Percentiles rank a stretch among this genome's conserved stretches.
Conservation (phyloP, 805 yeast species). For the Nakazawaea anatomiae region DNA sequence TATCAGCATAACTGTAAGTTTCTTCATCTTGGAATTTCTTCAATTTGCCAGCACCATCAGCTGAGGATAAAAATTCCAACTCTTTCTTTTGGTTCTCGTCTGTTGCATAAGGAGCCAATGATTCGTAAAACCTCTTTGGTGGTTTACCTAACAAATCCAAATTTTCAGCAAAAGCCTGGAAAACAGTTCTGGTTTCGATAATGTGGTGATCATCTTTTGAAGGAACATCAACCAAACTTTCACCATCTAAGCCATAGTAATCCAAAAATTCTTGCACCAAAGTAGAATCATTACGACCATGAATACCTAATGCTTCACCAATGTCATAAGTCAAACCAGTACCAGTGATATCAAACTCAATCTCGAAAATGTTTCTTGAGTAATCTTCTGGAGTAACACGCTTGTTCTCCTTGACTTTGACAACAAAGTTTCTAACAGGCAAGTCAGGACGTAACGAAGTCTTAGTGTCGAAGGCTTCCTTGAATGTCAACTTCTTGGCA, state of each 20-base stretch:
- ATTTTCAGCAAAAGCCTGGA: constrained; percentile 75
- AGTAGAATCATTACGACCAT: constrained; percentile 72
- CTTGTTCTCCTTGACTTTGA: constrained; percentile 86
- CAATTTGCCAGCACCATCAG: constrained; percentile 80
- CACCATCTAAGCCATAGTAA: constrained; percentile 65
- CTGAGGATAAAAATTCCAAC: constrained; percentile 58
- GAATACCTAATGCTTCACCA: constrained; percentile 96
- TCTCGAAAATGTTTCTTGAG: constrained; percentile 92
- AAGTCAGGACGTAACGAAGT: constrained; percentile 79
- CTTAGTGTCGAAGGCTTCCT: constrained; percentile 66
- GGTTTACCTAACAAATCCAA: constrained; percentile 92
- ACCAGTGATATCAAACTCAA: constrained; percentile 87
- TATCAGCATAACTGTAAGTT: constrained; percentile 73
- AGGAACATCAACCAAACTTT: constrained; percentile 65
- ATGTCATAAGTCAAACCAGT: constrained; percentile 88
- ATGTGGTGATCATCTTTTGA: constrained; percentile 53
- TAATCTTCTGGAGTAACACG: constrained; percentile 87
- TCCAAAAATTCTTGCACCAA: constrained; percentile 65
- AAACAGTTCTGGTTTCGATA: constrained; percentile 72
- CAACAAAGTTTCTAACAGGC: constrained; percentile 77
- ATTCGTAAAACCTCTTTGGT: constrained; percentile 88
- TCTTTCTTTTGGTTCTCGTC: constrained; percentile 61
- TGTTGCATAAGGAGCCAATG: constrained; percentile 65
- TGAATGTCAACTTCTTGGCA: constrained; percentile 69
- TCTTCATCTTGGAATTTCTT: constrained; percentile 83